Evolutionary conservation across 192 early-diverging fungal species (phyloP), one percentile per base, ranked within the genome.

Genomic region (Rhizophagus prolifer): DNA sequence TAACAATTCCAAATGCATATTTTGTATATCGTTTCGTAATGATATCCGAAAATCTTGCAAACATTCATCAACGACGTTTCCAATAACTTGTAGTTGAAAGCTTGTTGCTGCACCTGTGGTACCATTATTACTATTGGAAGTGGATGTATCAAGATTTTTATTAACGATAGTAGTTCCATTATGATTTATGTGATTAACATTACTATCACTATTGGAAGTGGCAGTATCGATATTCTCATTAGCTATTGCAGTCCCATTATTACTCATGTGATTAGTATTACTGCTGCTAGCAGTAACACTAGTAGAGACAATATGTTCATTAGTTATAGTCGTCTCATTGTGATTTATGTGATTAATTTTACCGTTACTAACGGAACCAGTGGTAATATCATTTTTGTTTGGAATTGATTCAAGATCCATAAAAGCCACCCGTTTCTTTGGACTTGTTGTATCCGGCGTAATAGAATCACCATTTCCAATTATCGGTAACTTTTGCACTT

Each of bases 1-100:
- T 58, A 92, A 54, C 38, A 92, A 60, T 34, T 92, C 91, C 47
- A 92, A 60, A 79, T 92, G 91, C 89, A 92, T 89, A 64, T 92
- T 90, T 34, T 90, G 89, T 41, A 92, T 85, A 74, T 91, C 90
- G 23, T 82, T 84, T 26, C 85, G 80, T 28, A 92, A 75, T 62
- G 85, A 83, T 44, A 68, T 78, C 13, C 86, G 76, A 68, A 91
- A 89, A 10, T 90, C 89, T 63, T 85, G 81, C 69, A 92, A 58
- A 66, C 89, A 88, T 12, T 88, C 85, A 8, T 90, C 86, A n/a
- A 92, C 75, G 1, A 89, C 86, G 34, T 81, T 85, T 75, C 88
- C 83, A 30, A 92, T 80, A 3, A 91, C 65, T 74, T 90, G 73
- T 38, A 79, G 50, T 36, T 70, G 76, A 70, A 78, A 78, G 16